Percentiles rank a stretch among this genome's conserved stretches.
phyloP scores from a whole-genome alignment of 805 yeast species.

The Candida xiaguanensis region DNA sequence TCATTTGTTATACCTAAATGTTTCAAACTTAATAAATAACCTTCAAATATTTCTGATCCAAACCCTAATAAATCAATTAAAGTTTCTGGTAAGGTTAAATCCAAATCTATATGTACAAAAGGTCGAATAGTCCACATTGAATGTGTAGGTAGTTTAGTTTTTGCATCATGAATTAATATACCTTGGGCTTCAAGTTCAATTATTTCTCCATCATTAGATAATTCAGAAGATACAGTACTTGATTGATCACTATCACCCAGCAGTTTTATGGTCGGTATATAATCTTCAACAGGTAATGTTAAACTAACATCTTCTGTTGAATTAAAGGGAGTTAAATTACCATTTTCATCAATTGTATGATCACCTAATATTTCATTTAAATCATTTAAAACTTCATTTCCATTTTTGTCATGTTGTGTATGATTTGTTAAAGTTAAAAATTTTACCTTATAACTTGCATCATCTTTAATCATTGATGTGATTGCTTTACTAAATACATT shows the following conservation, averaged over 20 bases:
- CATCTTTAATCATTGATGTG: slow-evolving; percentile 66
- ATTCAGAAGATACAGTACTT: slow-evolving; percentile 23
- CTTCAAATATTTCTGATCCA: slow-evolving; percentile 80
- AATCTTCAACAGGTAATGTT: slow-evolving; percentile 7
- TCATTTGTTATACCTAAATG: slow-evolving; percentile 64
- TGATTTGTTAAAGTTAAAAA: slow-evolving; percentile 53
- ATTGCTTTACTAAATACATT: slow-evolving; percentile 68
- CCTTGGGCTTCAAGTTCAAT: slow-evolving; percentile 93
- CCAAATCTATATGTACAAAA: slow-evolving; percentile 58
- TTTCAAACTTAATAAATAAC: slow-evolving; percentile 63
- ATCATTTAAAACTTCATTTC: slow-evolving; percentile 9
- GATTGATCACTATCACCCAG: slow-evolving; percentile 8
- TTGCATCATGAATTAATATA: slow-evolving; percentile 64
- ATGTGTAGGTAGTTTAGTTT: slow-evolving; percentile 60
- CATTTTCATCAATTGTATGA: slow-evolving; percentile 11
- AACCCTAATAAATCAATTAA: slow-evolving; percentile 79
- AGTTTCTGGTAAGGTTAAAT: slow-evolving; percentile 64
- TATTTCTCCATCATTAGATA: slow-evolving; percentile 54
- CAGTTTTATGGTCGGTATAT: slow-evolving; percentile 7
- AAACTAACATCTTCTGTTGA: slow-evolving; percentile 15
- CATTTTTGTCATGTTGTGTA: slow-evolving; percentile 6
- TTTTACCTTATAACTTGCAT: slow-evolving; percentile 72
- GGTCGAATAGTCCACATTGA: slow-evolving; percentile 94
- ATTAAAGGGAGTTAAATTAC: slow-evolving; percentile 23
- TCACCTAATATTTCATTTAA: slow-evolving; percentile 3